Percentiles rank a stretch among this genome's conserved stretches.
phyloP scores from a whole-genome alignment of 108 stramenopile species.

The Aurantiochytrium sp. region DNA sequence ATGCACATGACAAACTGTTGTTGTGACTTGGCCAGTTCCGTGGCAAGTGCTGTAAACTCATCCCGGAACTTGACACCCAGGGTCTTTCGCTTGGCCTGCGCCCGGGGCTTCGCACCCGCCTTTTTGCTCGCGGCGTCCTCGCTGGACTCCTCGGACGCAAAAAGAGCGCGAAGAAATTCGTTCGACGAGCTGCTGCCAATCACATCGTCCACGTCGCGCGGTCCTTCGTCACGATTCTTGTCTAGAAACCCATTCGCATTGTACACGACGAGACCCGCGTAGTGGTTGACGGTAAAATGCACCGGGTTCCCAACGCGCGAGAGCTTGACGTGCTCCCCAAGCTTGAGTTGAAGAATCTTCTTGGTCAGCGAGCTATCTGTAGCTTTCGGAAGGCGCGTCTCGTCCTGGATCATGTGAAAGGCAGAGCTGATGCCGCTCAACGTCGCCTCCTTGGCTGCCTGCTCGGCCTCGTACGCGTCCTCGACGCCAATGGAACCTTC shows the following conservation, averaged over 20 bases:
- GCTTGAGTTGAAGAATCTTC: slow-evolving; percentile 33
- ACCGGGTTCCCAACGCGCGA: not conserved
- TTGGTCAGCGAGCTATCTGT: slow-evolving; percentile 39
- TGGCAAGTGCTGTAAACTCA: slow-evolving; percentile 12
- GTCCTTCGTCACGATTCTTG: slow-evolving; percentile 37
- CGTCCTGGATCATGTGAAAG: slow-evolving; percentile 44
- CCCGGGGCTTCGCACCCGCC: not conserved
- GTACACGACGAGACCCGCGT: slow-evolving; percentile 21
- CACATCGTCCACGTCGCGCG: not conserved
- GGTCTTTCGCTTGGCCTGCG: slow-evolving; percentile 22
- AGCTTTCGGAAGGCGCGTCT: slow-evolving; percentile 37
- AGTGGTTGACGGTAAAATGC: slow-evolving; percentile 19
- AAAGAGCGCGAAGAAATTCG: not conserved
- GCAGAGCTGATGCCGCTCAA: not conserved
- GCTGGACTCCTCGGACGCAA: not conserved
- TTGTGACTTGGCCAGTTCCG: not conserved
- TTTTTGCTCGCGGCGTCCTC: not conserved
- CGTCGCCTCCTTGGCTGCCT: slow-evolving; percentile 20
- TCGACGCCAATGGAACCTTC: not conserved
- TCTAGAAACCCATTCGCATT: slow-evolving; percentile 30
- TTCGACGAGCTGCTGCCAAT: not conserved
- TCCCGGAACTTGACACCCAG: slow-evolving; percentile 31
- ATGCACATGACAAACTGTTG: slow-evolving; percentile 42
- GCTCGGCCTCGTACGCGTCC: slow-evolving; percentile 47
- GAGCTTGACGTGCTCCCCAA: not conserved